Evolutionary conservation across 1,139 yeast species (phyloP).

Genomic region (Pichia sp.): DNA sequence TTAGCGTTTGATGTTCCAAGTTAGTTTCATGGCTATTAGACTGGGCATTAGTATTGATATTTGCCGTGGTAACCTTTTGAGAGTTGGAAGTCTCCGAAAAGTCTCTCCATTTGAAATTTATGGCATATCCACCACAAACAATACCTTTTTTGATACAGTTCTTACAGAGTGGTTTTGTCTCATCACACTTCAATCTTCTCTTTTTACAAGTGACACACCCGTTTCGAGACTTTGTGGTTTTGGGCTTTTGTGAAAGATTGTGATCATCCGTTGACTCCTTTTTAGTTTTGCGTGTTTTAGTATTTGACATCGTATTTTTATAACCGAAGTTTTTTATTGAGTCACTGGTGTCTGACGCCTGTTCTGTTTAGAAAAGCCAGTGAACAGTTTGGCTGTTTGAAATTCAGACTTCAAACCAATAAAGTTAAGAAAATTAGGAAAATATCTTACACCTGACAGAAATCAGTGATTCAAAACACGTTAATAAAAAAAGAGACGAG

Average conservation of each 20-base stretch:
- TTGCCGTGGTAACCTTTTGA: background rate
- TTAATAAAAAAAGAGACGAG: too few species aligned
- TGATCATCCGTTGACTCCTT: too few species aligned
- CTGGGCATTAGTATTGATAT: background rate
- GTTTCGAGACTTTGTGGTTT: conserved; percentile 30
- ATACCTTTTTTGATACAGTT: conserved; percentile 38
- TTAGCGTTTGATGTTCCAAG: background rate
- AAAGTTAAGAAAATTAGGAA: too few species aligned
- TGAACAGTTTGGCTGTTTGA: too few species aligned
- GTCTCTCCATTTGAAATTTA: conserved; percentile 55
- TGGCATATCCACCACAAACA: conserved; percentile 56
- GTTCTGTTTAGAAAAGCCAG: too few species aligned
- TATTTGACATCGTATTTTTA: too few species aligned
- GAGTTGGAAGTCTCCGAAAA: conserved; percentile 30
- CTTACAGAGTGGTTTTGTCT: conserved; percentile 42
- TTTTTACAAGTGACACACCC: conserved; percentile 54
- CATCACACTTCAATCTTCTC: conserved; percentile 51
- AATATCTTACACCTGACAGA: too few species aligned
- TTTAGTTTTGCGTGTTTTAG: too few species aligned
- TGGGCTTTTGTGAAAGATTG: conserved; percentile 9
- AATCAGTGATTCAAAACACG: too few species aligned
- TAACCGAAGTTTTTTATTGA: too few species aligned
- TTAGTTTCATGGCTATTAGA: background rate
- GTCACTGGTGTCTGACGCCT: too few species aligned
- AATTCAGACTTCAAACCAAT: too few species aligned